phyloP scores from a whole-genome alignment of 306 rosid genomes.

The Hippophae tibetana region DNA sequence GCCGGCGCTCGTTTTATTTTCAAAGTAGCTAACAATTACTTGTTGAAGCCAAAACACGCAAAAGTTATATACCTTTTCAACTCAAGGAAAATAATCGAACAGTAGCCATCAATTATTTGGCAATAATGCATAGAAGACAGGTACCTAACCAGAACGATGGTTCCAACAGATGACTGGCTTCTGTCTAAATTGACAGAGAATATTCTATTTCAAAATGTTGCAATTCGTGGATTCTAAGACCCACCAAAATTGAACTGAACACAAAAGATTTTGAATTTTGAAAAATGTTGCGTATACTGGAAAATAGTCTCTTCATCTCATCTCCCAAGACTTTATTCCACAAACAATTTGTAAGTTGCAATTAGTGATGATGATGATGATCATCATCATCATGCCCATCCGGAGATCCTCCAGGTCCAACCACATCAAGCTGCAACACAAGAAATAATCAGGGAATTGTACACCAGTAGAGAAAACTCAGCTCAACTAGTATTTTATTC shows the following conservation, averaged over 20 bases:
- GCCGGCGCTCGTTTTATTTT: no score
- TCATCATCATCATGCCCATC: slow-evolving; percentile 29
- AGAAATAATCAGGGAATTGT: not conserved
- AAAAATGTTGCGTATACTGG: not conserved
- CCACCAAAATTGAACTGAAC: no score
- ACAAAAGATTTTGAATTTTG: no score
- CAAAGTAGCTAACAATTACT: no score
- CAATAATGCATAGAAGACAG: not conserved
- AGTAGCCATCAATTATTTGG: slow-evolving; percentile 8
- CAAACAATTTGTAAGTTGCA: slow-evolving; percentile 16
- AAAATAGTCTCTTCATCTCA: not conserved
- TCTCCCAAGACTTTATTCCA: slow-evolving; percentile 8
- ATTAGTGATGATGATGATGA: slow-evolving; percentile 23
- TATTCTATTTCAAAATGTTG: no score
- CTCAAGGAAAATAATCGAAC: no score
- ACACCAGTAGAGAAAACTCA: no score
- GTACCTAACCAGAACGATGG: not conserved
- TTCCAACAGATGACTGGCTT: not conserved
- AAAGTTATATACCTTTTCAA: no score
- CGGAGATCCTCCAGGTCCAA: slow-evolving; percentile 39
- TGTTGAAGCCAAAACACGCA: no score
- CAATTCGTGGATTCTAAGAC: no score
- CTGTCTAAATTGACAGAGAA: no score
- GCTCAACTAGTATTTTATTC: no score
- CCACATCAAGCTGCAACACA: slow-evolving; percentile 32